A percentile compares a stretch with the other conserved stretches of the same genome.
phyloP scores from a whole-genome alignment of 192 early-diverging fungal genomes.

The Coemansia sp. region DNA sequence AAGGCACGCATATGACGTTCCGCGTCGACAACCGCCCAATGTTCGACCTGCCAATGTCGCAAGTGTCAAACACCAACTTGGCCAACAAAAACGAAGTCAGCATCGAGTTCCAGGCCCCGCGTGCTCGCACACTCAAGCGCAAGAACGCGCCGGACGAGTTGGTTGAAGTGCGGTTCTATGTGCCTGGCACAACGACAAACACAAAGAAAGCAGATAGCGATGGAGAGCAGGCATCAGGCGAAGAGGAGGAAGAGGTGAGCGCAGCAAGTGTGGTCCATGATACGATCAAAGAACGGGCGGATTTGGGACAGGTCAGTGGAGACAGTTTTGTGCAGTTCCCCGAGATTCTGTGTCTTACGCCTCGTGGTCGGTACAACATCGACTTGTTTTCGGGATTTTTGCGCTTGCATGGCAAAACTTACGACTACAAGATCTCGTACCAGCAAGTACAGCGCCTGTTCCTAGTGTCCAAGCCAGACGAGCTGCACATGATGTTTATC shows the following conservation, averaged over 20 bases:
- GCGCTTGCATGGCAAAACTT: constrained; percentile 93
- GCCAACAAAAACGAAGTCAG: constrained; percentile 89
- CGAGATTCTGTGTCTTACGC: constrained; percentile 86
- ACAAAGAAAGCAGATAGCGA: constrained; percentile 52
- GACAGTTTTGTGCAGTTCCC: constrained; percentile 89
- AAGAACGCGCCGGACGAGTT: constrained; percentile 69
- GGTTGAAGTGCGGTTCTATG: constrained; percentile 89
- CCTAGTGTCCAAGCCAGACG: constrained; percentile 89
- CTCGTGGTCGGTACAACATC: constrained; percentile 91
- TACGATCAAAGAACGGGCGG: constrained; percentile 85
- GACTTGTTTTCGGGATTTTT: constrained; percentile 89
- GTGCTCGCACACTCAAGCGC: constrained; percentile 56
- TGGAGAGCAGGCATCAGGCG: constrained; percentile 24
- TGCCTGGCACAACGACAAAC: constrained; percentile 72
- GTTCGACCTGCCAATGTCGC: constrained; percentile 87
- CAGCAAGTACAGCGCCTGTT: constrained; percentile 79
- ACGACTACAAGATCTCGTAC: constrained; percentile 97
- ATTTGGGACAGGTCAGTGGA: constrained; percentile 80
- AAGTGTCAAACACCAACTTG: constrained; percentile 83
- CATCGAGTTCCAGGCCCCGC: constrained; percentile 79
- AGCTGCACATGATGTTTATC: constrained; percentile 88
- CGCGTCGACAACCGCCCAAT: constrained; percentile 74
- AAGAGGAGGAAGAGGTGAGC: constrained; percentile 61
- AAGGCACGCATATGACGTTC: constrained; percentile 77
- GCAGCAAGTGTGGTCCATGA: constrained; percentile 80